A percentile compares a stretch with the other conserved stretches of the same genome.
Conservation (phyloP, 345 rosid species). For the Murraya koenigii region DNA sequence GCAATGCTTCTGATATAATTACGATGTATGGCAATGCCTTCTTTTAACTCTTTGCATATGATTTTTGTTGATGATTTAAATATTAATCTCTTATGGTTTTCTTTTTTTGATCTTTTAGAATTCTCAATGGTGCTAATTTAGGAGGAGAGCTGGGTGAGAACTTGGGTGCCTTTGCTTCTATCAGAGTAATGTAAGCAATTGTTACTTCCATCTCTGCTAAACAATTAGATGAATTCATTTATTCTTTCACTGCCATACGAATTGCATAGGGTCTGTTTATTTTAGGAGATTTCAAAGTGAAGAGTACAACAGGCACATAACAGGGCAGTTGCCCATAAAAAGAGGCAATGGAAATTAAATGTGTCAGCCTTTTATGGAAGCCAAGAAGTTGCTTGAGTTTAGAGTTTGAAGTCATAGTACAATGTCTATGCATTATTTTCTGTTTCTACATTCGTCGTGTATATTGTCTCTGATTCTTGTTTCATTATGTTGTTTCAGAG, state of each 20-base stretch:
- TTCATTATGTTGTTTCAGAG: conserved; percentile 47
- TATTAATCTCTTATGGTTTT: background rate
- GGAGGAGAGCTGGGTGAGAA: conserved; percentile 82
- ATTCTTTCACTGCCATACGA: background rate
- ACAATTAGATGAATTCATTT: background rate
- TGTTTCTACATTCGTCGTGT: background rate
- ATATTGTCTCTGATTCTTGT: conserved; percentile 3
- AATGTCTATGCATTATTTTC: background rate
- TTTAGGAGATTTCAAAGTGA: conserved; percentile 2
- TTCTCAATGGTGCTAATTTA: conserved; percentile 85
- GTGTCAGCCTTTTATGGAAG: background rate
- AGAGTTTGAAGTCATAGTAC: background rate
- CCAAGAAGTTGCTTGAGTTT: conserved; percentile 1
- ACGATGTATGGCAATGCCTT: conserved; percentile 46
- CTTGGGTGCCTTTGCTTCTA: conserved; percentile 66
- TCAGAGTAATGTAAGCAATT: conserved; percentile 66
- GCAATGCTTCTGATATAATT: conserved; percentile 54
- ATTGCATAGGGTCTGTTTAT: background rate
- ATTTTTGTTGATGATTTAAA: background rate
- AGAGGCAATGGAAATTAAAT: background rate
- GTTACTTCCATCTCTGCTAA: background rate
- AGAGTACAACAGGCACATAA: background rate
- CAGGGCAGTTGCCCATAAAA: background rate
- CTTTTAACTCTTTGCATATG: background rate
- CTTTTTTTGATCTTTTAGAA: conserved; percentile 36